Base-by-base conservation (phyloP, 2,329 filamentous ascomycete genomes). In the Beauveria australis region DNA sequence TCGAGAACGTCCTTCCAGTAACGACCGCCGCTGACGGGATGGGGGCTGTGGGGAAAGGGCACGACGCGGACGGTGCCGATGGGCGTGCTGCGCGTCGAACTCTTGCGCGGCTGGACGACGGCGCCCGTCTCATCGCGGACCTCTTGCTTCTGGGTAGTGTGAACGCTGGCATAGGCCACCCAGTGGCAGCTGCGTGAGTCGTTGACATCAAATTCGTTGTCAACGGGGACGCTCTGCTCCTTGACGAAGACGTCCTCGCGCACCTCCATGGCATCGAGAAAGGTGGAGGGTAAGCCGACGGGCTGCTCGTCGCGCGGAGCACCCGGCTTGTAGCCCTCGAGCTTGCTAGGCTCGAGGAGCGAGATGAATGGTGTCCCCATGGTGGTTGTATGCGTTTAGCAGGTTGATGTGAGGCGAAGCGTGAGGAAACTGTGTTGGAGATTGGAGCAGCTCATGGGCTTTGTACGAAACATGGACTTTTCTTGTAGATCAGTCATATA, bases 161-260 rank as follows among this genome's bases (percentile, higher is more conserved):
- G 81, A 60, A 88, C 79, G 18, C 81, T 85, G 53, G 85, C 84
- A 73, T 96, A 96, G n/a, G 87, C 79, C 33, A 96, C 87, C 89
- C 91, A 96, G 73, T 97, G 92, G 75, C 87, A 93, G 66, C 85
- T 87, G 41, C 89, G 83, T 1, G 81, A 66, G 72, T 97, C 93
- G 70, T 97, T 91, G 1, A 80, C 76, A 76, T 97, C 93, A 65
- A 91, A 81, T 72, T 97, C 92, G 65, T 85, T 83, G 43, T 88
- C 84, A 1, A 85, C 73, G 0, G 82, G 78, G 16, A 85, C 76
- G 0, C 73, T 67, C 67, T 88, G 85, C 67, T 88, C 86, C 8
- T 74, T 43, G 26, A 88, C 81, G 66, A 86, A 88, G 58, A 89
- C 85, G 19, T 73, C 68, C 63, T 83, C 76, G 41, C 86, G 82